Evolutionary conservation across 768 basidiomycete species (phyloP).

Genomic region (Naematelia encephala): DNA sequence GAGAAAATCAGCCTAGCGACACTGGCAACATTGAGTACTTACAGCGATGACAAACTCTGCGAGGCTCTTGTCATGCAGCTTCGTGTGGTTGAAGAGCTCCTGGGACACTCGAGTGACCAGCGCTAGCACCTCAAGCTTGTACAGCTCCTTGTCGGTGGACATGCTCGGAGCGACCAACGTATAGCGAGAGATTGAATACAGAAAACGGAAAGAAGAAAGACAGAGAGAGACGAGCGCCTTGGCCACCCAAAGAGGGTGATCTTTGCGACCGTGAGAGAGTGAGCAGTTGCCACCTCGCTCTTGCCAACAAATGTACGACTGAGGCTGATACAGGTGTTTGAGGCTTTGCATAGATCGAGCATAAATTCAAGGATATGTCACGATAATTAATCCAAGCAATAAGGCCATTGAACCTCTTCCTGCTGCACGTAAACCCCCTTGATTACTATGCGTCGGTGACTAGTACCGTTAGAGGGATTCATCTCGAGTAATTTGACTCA

Average conservation of each 20-base stretch:
- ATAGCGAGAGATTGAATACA: not conserved
- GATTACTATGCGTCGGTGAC: slow-evolving; percentile 25
- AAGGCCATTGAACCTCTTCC: no score
- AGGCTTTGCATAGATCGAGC: no score
- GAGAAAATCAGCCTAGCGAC: not conserved
- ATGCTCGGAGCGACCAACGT: slow-evolving; percentile 13
- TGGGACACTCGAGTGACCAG: slow-evolving; percentile 87
- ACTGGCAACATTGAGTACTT: slow-evolving; percentile 13
- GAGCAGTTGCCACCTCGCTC: no score
- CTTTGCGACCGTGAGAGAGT: no score
- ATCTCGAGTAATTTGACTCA: slow-evolving; percentile 10
- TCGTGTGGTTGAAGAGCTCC: slow-evolving; percentile 80
- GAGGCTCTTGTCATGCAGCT: slow-evolving; percentile 79
- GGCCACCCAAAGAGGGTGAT: not conserved
- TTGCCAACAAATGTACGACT: no score
- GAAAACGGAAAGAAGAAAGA: not conserved
- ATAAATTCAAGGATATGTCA: no score
- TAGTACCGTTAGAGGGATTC: not conserved
- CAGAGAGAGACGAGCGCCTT: not conserved
- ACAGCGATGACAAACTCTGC: slow-evolving; percentile 87
- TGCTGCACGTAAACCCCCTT: no score
- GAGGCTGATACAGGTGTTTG: no score
- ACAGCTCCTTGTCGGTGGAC: slow-evolving; percentile 60
- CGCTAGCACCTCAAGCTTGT: slow-evolving; percentile 89
- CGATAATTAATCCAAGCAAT: no score